Evolutionary conservation across 2,329 filamentous ascomycete species (phyloP).

Genomic region (Trichoderma simmonsii): DNA sequence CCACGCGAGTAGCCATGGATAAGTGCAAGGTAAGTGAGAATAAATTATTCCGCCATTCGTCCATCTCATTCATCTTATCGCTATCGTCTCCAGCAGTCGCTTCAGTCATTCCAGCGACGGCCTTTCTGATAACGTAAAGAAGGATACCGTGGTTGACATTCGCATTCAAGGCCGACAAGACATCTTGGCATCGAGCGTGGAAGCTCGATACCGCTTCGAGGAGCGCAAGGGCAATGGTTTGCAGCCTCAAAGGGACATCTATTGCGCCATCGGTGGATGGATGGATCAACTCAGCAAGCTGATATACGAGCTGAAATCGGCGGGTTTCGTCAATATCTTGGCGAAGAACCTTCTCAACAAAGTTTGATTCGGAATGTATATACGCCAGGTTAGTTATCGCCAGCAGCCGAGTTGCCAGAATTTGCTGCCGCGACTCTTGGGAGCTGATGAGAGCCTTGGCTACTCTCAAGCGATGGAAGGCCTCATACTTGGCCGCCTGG

Average conservation of each 20-base stretch:
- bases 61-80: conserved; percentile 62
- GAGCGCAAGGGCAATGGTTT: conserved; percentile 76
- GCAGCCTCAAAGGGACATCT: conserved; percentile 69
- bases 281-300: conserved; percentile 87
- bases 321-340: conserved; percentile 88
- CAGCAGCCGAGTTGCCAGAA: conserved; percentile 76
- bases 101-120: conserved; percentile 73
- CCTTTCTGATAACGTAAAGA: conserved; percentile 88
- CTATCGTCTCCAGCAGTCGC: conserved; percentile 52
- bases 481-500: conserved; percentile 71
- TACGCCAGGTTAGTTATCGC: conserved; percentile 90
- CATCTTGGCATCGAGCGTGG: conserved; percentile 72
- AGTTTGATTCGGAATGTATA: conserved; percentile 77
- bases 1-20: conserved; percentile 70
- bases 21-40: conserved; percentile 86
- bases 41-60: conserved; percentile 86
- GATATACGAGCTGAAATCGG: conserved; percentile 83
- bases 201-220: conserved; percentile 84
- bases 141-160: conserved; percentile 96
- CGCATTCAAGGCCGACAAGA: conserved; percentile 86
- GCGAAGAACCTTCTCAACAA: conserved; percentile 80
- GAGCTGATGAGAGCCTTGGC: conserved; percentile 75
- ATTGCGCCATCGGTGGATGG: conserved; percentile 68
- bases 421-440: conserved; percentile 64
- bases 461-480: conserved; percentile 76